Evolutionary conservation across 257 asterid species (phyloP).

Genomic region (Leptodermis oblonga): DNA sequence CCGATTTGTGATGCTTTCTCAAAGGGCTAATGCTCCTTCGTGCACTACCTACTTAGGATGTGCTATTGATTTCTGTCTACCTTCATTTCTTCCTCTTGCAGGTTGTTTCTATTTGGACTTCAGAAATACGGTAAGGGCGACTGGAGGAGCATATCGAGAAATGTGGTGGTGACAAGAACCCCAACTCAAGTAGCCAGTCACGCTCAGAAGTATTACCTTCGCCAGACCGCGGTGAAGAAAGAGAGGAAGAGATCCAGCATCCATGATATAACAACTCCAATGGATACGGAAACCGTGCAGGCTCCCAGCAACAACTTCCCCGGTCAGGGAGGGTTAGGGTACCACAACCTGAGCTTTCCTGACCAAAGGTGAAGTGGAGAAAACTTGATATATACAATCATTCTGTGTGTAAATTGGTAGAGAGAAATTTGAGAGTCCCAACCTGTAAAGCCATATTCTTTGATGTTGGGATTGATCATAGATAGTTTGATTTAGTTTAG

Average conservation of each 20-base stretch:
- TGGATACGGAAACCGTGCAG: slow-evolving; percentile 44
- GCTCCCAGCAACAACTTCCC: slow-evolving; percentile 50
- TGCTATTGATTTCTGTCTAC: not conserved
- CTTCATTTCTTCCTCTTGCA: slow-evolving; percentile 16
- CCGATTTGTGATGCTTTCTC: not conserved
- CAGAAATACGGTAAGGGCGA: slow-evolving; percentile 76
- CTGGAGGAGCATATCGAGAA: slow-evolving; percentile 96
- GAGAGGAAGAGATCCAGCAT: slow-evolving; percentile 87
- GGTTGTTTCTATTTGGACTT: slow-evolving; percentile 70
- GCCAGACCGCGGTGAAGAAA: slow-evolving; percentile 63
- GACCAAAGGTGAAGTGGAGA: slow-evolving; percentile 30
- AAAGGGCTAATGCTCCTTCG: not conserved
- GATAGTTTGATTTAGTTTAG: slow-evolving; percentile 10
- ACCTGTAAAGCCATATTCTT: slow-evolving; percentile 33
- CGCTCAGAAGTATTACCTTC: slow-evolving; percentile 83
- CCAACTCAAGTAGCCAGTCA: slow-evolving; percentile 96
- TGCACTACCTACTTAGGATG: not conserved
- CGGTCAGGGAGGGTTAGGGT: slow-evolving; percentile 33
- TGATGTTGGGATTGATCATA: slow-evolving; percentile 14
- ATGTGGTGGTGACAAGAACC: slow-evolving; percentile 80
- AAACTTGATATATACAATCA: not conserved
- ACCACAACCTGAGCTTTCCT: slow-evolving; percentile 33
- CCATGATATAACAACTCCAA: slow-evolving; percentile 73
- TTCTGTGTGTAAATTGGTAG: slow-evolving; percentile 7
- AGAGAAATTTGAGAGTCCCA: slow-evolving; percentile 6